Percentiles rank a stretch among this genome's conserved stretches.
Conservation (phyloP, 1,139 yeast species). For the Keqinozyma sinolaborantium region DNA sequence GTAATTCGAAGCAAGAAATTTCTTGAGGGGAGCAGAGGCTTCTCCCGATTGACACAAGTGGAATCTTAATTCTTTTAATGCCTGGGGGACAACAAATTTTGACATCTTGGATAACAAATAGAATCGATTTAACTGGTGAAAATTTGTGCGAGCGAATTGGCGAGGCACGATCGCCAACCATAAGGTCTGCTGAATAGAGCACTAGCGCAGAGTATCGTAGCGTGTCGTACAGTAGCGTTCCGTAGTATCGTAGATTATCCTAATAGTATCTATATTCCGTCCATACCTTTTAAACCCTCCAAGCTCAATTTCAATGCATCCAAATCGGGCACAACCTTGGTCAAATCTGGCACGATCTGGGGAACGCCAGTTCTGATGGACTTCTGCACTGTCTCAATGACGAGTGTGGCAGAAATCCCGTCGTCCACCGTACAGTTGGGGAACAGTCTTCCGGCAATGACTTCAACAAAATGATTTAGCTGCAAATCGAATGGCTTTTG, state of each 20-base stretch:
- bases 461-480: conserved; percentile 34
- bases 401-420: conserved; percentile 33
- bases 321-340: conserved; percentile 21
- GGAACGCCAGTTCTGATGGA: conserved; percentile 36
- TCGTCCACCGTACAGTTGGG: conserved; percentile 37
- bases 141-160: background rate
- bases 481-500: conserved; percentile 37
- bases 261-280: too few species aligned
- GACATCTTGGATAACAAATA: conserved; percentile 31
- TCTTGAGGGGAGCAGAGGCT: conserved; percentile 62
- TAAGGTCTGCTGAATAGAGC: background rate
- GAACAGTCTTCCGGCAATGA: conserved; percentile 23
- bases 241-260: too few species aligned
- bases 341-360: conserved; percentile 23
- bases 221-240: too few species aligned
- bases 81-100: conserved; percentile 58
- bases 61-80: conserved; percentile 74
- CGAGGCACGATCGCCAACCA: background rate
- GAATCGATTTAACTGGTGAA: conserved; percentile 2
- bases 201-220: too few species aligned
- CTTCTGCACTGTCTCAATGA: conserved; percentile 32
- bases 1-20: conserved; percentile 60
- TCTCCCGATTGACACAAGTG: conserved; percentile 76
- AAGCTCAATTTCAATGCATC: conserved; percentile 12
- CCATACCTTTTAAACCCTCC: conserved; percentile 1